These are phyloP conservation scores for Hyphodiscus sp. DNA, from an alignment of 2,329 filamentous ascomycete species.

Conservation along the genomic window DNA sequence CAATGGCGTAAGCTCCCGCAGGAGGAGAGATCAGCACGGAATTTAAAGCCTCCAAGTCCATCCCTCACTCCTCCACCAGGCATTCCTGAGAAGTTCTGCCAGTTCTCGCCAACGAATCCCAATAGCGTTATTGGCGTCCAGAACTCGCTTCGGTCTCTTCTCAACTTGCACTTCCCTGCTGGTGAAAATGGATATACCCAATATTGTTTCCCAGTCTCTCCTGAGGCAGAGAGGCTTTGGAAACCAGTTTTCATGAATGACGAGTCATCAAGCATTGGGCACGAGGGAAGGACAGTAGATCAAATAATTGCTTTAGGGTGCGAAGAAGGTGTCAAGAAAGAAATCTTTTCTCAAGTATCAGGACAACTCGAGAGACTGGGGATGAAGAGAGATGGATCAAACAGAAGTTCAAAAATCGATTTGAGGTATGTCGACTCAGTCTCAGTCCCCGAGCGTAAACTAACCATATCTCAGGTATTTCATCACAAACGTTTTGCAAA, in stretches of 20 bases:
- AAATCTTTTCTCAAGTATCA: slow-evolving; percentile 42
- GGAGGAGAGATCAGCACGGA: slow-evolving; percentile 5
- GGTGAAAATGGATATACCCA: slow-evolving; percentile 42
- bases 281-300: slow-evolving; percentile 40
- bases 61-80: slow-evolving; percentile 15
- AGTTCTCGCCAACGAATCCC: slow-evolving; percentile 17
- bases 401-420: slow-evolving; percentile 50
- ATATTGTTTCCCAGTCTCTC: slow-evolving; percentile 41
- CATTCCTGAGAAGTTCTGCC: slow-evolving; percentile 14
- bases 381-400: slow-evolving; percentile 41
- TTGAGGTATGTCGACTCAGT: slow-evolving; percentile 41
- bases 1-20: slow-evolving; percentile 1
- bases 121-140: slow-evolving; percentile 44
- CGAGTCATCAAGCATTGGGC: slow-evolving; percentile 9
- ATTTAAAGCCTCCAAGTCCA: not conserved
- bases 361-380: slow-evolving; percentile 50
- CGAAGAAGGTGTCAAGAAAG: slow-evolving; percentile 46
- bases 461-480: slow-evolving; percentile 42
- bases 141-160: slow-evolving; percentile 48
- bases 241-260: slow-evolving; percentile 28
- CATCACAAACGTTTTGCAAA: slow-evolving; percentile 54
- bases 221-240: slow-evolving; percentile 38
- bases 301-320: slow-evolving; percentile 55
- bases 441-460: not conserved
- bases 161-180: slow-evolving; percentile 45